phyloP scores from a whole-genome alignment of 2,329 filamentous ascomycete species.

The Colletotrichum kahawae region DNA sequence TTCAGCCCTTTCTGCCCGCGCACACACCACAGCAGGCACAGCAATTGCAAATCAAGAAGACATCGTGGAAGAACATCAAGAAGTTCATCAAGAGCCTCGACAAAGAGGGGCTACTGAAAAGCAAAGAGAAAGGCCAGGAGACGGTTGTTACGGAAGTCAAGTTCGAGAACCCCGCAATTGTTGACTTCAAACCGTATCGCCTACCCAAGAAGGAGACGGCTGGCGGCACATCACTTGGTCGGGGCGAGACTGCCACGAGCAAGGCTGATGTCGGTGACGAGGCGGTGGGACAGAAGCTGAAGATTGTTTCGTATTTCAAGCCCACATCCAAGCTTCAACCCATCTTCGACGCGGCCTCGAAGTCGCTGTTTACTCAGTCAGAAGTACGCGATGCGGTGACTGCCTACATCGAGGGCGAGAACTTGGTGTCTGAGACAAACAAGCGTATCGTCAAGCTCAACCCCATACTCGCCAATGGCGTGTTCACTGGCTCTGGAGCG shows the following conservation, averaged over 20 bases:
- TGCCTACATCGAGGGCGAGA: neutral
- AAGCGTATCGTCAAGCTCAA: neutral
- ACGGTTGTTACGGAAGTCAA: neutral
- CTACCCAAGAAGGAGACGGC: neutral
- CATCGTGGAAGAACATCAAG: neutral
- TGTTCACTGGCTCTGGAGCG: neutral
- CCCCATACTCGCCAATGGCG: neutral
- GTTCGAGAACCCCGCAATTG: neutral
- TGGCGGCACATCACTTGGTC: neutral
- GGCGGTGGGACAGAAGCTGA: neutral
- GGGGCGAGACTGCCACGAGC: neutral
- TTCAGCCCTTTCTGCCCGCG: neutral
- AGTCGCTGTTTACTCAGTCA: neutral
- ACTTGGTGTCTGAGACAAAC: neutral
- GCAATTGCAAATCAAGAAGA: neutral
- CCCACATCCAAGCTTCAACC: neutral
- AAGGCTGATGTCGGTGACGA: neutral
- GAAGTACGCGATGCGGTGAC: neutral
- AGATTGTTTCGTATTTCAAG: neutral
- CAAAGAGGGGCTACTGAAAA: neutral
- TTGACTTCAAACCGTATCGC: neutral
- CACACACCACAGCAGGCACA: neutral
- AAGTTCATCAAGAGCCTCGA: neutral
- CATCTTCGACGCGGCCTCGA: neutral
- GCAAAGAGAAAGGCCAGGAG: neutral